These are phyloP conservation scores for Mycena capillaripes DNA, from an alignment of 768 basidiomycete genomes.

Conservation along the genomic window DNA sequence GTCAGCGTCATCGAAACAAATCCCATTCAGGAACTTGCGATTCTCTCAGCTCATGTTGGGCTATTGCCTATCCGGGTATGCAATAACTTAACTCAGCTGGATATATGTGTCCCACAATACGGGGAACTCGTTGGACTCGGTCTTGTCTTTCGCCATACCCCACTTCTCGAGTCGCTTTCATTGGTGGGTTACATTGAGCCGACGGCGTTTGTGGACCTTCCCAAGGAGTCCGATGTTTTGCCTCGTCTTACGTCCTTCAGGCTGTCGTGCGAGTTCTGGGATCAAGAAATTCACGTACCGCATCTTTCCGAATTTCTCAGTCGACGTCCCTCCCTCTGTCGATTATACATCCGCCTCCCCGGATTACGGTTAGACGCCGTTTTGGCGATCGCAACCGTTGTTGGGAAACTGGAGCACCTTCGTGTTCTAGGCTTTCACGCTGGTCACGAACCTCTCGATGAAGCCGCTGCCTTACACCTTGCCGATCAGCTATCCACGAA, in stretches of 20 bases:
- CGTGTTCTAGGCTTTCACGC: slow-evolving; percentile 57
- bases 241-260: slow-evolving; percentile 54
- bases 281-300: slow-evolving; percentile 33
- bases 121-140: slow-evolving; percentile 49
- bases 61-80: slow-evolving; percentile 50
- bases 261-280: slow-evolving; percentile 47
- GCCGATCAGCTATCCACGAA: slow-evolving; percentile 44
- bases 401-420: slow-evolving; percentile 45
- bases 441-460: slow-evolving; percentile 44
- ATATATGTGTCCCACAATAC: slow-evolving; percentile 47
- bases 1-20: slow-evolving; percentile 26
- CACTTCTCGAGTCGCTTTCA: slow-evolving; percentile 52
- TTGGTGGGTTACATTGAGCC: slow-evolving; percentile 49
- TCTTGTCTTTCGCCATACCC: slow-evolving; percentile 51
- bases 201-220: slow-evolving; percentile 47
- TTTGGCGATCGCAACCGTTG: slow-evolving; percentile 40
- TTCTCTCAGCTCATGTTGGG: slow-evolving; percentile 46
- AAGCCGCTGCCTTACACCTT: slow-evolving; percentile 42
- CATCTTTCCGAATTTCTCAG: slow-evolving; percentile 50
- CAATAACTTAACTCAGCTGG: slow-evolving; percentile 48
- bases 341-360: slow-evolving; percentile 53
- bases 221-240: slow-evolving; percentile 44
- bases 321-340: slow-evolving; percentile 43
- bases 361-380: slow-evolving; percentile 40
- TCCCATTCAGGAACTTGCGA: slow-evolving; percentile 41